Conservation (phyloP, 495 filamentous ascomycete genomes). For the Annulohypoxylon stygium region DNA sequence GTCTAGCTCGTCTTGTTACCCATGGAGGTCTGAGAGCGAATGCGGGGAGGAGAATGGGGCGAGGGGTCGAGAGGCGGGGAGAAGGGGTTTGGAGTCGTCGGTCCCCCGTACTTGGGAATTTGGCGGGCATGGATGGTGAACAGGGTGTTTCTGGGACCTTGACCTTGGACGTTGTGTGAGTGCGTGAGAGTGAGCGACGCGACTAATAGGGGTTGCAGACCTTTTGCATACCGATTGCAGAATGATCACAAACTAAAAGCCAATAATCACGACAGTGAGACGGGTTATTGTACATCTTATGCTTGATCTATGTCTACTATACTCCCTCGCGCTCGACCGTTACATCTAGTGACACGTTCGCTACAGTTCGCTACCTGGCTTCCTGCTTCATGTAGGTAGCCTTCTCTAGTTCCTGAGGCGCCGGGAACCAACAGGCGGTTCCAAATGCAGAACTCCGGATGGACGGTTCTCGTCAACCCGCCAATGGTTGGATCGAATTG, state of each 20-base stretch:
- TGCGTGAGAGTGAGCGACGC: not conserved
- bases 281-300: constrained; percentile 25
- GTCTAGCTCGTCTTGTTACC: constrained; percentile 6
- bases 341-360: constrained; percentile 34
- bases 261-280: constrained; percentile 34
- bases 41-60: constrained; percentile 40
- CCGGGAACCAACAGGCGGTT: constrained; percentile 23
- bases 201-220: constrained; percentile 38
- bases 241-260: constrained; percentile 25
- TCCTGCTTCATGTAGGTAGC: constrained; percentile 16
- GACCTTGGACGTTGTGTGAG: too few species aligned
- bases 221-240: not conserved
- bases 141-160: not conserved
- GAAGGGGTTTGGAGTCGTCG: constrained; percentile 22
- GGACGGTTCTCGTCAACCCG: constrained; percentile 9
- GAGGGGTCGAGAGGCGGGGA: constrained; percentile 18
- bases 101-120: constrained; percentile 31
- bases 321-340: constrained; percentile 14
- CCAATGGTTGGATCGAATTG: constrained; percentile 16
- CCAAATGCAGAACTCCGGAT: constrained; percentile 10
- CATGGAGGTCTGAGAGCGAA: constrained; percentile 16
- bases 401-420: constrained; percentile 14
- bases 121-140: constrained; percentile 19
- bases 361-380: constrained; percentile 13
- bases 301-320: constrained; percentile 24